Evolutionary conservation across 1,284 basidiomycete genomes (phyloP), one percentile per base, ranked within the genome.

Genomic region (Vanrija sp.): DNA sequence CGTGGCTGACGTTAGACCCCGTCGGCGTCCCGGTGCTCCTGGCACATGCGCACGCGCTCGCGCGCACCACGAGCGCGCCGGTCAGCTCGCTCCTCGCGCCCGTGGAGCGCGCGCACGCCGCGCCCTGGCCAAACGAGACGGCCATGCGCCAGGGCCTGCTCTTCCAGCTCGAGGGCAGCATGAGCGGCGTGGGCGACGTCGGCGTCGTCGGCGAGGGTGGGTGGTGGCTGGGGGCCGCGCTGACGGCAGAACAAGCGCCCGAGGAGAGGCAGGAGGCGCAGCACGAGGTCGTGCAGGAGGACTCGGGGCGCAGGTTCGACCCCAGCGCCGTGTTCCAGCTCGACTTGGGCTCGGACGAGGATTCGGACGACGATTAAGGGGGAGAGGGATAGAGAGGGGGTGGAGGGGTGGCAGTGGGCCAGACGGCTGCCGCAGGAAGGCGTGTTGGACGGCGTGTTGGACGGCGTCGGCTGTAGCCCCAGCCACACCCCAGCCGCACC

Each of bases 71-170:
- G 6, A 66, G 63, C 4, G 71, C 71, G 16, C 72, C 72, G 0
- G 56, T 71, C 15, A 66, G 66, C 3, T 46, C 47, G 19, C 50
- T 66, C 2, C 59, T 69, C 24, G 47, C 61, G 10, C 51, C 54
- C 5, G 45, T 62, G 9, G 66, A 69, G 47, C 63, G 60, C 45
- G 59, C 61, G 6, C 60, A 66, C 43, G 64, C 61, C 20, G 50
- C 54, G 7, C 72, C 72, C 8, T 75, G 68, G 67, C 72, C 72
- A 0, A 68, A 61, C 16, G 72, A 75, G 54, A 60, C 57, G 45
- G 55, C 50, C 10, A 75, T 75, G 72, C 60, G 72, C 10, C 51
- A 58, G 58, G 72, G 72, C 8, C 51, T 72, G 22, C 53, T 74
- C 42, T 74, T 71, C 61, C 64, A 66, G 59, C 60, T 69, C 41